A percentile compares a stretch with the other conserved stretches of the same genome.
These are phyloP conservation scores for Metschnikowia colocasiae DNA, from an alignment of 805 yeast genomes.

Conservation along the genomic window DNA sequence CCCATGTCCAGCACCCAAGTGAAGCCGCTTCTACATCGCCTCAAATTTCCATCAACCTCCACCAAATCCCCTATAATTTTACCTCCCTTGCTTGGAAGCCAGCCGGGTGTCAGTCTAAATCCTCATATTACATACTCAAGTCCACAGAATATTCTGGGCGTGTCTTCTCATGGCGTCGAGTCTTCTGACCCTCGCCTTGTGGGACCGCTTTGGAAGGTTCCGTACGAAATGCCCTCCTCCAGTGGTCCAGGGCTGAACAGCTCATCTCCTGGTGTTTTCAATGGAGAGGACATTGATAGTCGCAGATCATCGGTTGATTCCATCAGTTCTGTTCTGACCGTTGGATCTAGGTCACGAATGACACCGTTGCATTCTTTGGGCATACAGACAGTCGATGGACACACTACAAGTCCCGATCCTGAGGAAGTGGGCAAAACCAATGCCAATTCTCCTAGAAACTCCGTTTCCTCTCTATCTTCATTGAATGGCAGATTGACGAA, in stretches of 20 bases:
- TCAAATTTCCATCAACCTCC: slow-evolving; percentile 10
- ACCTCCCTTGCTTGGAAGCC: slow-evolving; percentile 18
- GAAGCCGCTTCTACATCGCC: slow-evolving; percentile 14
- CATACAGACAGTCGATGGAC: slow-evolving; percentile 20
- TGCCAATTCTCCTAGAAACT: slow-evolving; percentile 15
- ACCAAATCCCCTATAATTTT: slow-evolving; percentile 17
- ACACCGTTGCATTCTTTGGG: slow-evolving; percentile 28
- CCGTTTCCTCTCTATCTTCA: slow-evolving; percentile 18
- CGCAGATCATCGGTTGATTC: slow-evolving; percentile 50
- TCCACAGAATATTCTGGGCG: neutral
- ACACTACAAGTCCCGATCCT: slow-evolving; percentile 10
- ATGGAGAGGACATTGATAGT: slow-evolving; percentile 15
- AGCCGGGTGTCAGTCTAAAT: slow-evolving; percentile 5
- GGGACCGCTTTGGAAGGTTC: slow-evolving; percentile 59
- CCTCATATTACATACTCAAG: neutral
- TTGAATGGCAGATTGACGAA: slow-evolving; percentile 17
- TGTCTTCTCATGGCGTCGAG: neutral
- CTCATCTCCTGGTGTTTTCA: slow-evolving; percentile 14
- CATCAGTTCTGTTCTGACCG: slow-evolving; percentile 44
- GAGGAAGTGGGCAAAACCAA: slow-evolving; percentile 19
- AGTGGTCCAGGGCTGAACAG: slow-evolving; percentile 15
- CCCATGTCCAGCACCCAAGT: slow-evolving; percentile 10
- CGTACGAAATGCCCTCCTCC: slow-evolving; percentile 49
- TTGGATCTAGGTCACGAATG: slow-evolving; percentile 29
- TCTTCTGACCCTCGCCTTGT: slow-evolving; percentile 29